A percentile compares a stretch with the other conserved stretches of the same genome.
Evolutionary conservation across 2,329 filamentous ascomycete genomes (phyloP).

Genomic region (Ascomycota sp.): DNA sequence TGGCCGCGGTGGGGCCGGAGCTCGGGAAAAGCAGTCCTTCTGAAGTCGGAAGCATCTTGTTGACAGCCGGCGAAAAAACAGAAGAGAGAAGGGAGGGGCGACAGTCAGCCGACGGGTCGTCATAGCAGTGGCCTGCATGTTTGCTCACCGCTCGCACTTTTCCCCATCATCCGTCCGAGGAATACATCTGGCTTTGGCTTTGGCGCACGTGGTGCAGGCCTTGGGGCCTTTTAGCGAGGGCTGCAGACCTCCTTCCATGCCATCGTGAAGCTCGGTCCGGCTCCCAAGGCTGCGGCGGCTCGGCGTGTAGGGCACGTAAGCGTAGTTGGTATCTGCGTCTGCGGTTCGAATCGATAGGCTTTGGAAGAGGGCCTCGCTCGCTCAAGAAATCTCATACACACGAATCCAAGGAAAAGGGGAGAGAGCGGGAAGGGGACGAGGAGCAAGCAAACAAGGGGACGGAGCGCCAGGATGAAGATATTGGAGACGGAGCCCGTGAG

Average conservation of each 20-base stretch:
- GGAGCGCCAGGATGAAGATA: no score
- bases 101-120: neutral
- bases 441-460: no score
- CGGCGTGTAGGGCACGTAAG: no score
- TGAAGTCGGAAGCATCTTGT: slow-evolving; percentile 24
- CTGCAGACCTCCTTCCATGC: slow-evolving; percentile 9
- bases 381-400: no score
- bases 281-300: no score
- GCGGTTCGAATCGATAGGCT: no score
- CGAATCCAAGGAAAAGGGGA: no score
- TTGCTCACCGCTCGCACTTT: slow-evolving; percentile 26
- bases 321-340: no score
- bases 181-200: slow-evolving; percentile 29
- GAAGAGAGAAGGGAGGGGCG: neutral
- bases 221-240: slow-evolving; percentile 21
- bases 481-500: no score
- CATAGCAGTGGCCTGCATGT: neutral
- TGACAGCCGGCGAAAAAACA: neutral
- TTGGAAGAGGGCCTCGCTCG: no score
- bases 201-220: slow-evolving; percentile 29
- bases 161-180: slow-evolving; percentile 17
- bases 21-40: slow-evolving; percentile 25
- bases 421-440: no score
- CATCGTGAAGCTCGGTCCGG: no score
- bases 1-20: slow-evolving; percentile 24